A percentile compares a stretch with the other conserved stretches of the same genome.
Conservation (phyloP, 768 basidiomycete genomes). For the Pseudohyphozyma bogoriensis region DNA sequence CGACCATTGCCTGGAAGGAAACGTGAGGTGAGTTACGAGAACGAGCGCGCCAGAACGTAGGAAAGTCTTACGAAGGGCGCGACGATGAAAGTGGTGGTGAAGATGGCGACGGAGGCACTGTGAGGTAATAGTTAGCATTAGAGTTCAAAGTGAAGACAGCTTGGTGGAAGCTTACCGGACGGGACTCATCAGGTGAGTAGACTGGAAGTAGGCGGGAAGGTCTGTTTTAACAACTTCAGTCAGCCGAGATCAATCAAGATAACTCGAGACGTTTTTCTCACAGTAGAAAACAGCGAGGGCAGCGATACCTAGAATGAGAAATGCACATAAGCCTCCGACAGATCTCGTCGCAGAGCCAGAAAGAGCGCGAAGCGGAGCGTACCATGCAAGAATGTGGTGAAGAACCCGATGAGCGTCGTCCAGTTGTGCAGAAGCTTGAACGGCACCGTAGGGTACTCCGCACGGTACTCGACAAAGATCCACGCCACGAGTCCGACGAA, state of each 20-base stretch:
- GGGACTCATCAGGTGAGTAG: no score
- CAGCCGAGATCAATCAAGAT: not conserved
- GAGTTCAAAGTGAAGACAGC: no score
- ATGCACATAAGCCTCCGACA: no score
- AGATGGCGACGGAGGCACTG: constrained; percentile 22
- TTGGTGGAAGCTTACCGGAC: no score
- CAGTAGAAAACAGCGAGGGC: not conserved
- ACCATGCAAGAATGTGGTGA: constrained; percentile 37
- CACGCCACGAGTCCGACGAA: constrained; percentile 52
- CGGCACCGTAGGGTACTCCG: constrained; percentile 33
- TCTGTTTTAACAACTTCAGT: not conserved
- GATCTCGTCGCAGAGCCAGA: not conserved
- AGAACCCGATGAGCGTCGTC: constrained; percentile 38
- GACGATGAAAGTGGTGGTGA: constrained; percentile 40
- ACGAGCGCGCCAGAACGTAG: no score
- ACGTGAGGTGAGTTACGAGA: not conserved
- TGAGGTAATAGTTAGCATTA: no score
- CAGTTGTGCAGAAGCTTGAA: constrained; percentile 37
- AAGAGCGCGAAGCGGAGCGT: not conserved
- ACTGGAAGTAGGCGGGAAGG: constrained; percentile 45
- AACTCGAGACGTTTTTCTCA: no score
- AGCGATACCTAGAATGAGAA: constrained; percentile 1
- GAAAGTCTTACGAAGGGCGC: no score
- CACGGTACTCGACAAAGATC: constrained; percentile 48
- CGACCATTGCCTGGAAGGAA: constrained; percentile 1